Base-by-base conservation (phyloP, 768 basidiomycete genomes). In the Leccinellum luteum region DNA sequence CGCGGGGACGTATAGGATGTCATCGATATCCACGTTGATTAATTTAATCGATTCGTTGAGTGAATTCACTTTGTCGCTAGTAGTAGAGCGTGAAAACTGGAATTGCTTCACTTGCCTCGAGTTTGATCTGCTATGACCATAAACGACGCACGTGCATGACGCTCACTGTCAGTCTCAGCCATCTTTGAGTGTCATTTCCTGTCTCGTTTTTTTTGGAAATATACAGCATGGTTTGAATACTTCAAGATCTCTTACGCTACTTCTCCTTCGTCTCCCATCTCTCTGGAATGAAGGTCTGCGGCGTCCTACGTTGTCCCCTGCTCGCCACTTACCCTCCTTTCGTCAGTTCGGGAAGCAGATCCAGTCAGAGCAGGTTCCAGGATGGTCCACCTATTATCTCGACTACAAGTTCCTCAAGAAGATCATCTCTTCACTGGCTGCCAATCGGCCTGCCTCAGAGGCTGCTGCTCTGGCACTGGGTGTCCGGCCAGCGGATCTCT, bases 361-460 rank as follows among this genome's bases (percentile, higher is more conserved):
- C 60, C 94, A 94, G 74, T 85, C 90, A 30, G 90, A 96, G 72
- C 94, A 97, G 78, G 87, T 98, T 54, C 94, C 96, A 52, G 96
- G 95, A 77, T 99, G 96, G 96, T 92, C 92, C 28, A 72, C 79
- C 44, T 92, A 92, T 78, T 98, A 98, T 76, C 85, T 98, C 58
- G 95, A 98, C 77, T 99, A 99, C 84, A 99, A 99, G 79, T 90
- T 89, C 66, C 81, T 97, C 71, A 97, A 97, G 78, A 94, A 98
- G 82, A 98, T 98, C 67, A 94, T 99, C 67, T 96, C 95, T 59
- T 97, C 95, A 14, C 84, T 98, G 60, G 86, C 87, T 51, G 89
- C 91, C 30, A 91, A 94, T 72, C 85, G 92, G 57, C 92, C 94
- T 7, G 91, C 90, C 49, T 87, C 92, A 8, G 94, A 97, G 73